Evolutionary conservation across 345 rosid species (phyloP).

Genomic region (Rhodomyrtus tomentosa): DNA sequence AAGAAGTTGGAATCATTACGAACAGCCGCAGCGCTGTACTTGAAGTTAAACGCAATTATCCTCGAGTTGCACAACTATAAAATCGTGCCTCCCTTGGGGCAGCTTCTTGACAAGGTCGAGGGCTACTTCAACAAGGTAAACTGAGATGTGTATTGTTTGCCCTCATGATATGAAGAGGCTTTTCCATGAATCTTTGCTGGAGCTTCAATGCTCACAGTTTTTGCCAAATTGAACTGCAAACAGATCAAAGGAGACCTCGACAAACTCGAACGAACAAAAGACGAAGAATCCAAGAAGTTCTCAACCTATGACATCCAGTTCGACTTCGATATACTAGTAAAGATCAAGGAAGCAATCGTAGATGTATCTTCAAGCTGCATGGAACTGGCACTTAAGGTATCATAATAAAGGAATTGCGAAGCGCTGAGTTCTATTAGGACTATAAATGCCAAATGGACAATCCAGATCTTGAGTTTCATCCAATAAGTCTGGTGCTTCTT

Average conservation of each 20-base stretch:
- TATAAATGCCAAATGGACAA: not conserved
- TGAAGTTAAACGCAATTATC: constrained; percentile 37
- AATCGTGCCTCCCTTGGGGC: constrained; percentile 45
- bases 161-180: not conserved
- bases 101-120: constrained; percentile 72
- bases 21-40: constrained; percentile 52
- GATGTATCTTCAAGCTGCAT: constrained; percentile 87
- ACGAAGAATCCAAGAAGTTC: constrained; percentile 80
- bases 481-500: not conserved
- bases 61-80: constrained; percentile 59
- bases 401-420: not conserved
- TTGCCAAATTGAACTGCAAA: not conserved
- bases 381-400: constrained; percentile 84
- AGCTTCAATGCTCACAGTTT: not conserved
- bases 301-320: constrained; percentile 58
- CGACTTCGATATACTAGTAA: constrained; percentile 60
- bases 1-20: constrained; percentile 82
- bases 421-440: not conserved
- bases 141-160: not conserved
- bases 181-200: not conserved
- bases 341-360: constrained; percentile 81
- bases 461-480: not conserved
- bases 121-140: constrained; percentile 72
- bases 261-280: constrained; percentile 66
- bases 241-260: constrained; percentile 79